Base-by-base conservation (phyloP, 2,329 filamentous ascomycete genomes). In the Lecanicillium sp. region DNA sequence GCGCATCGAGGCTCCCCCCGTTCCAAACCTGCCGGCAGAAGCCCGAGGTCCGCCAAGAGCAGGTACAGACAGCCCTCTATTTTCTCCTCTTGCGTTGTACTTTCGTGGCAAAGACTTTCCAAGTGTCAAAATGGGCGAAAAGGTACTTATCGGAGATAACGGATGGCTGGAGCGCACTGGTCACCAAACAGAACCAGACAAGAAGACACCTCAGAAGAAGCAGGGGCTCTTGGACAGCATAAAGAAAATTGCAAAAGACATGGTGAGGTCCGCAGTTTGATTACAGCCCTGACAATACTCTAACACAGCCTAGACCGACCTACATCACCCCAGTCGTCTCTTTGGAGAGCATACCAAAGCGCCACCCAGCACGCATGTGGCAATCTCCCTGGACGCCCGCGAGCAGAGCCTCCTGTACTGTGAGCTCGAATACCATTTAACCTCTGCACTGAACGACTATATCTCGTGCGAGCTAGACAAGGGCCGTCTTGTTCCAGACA, bases 351-450 rank as follows among this genome's bases (percentile, higher is more conserved):
- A 53, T 3, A 47, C 54, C 6, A 62, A 58, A 33, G 51, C 54
- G 14, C 46, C 50, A 12, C 44, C 42, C 12, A 44, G 48, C 20
- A 48, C 59, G 12, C 58, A 57, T 12, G 49, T 72, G 3, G 54
- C 57, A 17, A 71, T 77, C 46, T 76, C 73, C 0, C 62, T 79
- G 4, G 59, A 68, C 48, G 60, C 72, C 1, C 69, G 74, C 31
- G 73, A 77, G 55, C 75, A 79, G 50, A 72, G 69, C 36, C 64
- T 79, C 8, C 54, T 79, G 7, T 78, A 76, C 53, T 74, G 72
- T 51, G 74, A 79, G 52, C 65, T 79, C 7, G 73, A 77, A 50
- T 79, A 68, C 46, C 56, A 66, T 41, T 53, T 79, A n/a, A 67
- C 65, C 42, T 67, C 63, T 5, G 66, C 67, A 0, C 52, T 78